Conservation (phyloP, 441 rosid genomes). For the Erodium texanum region DNA sequence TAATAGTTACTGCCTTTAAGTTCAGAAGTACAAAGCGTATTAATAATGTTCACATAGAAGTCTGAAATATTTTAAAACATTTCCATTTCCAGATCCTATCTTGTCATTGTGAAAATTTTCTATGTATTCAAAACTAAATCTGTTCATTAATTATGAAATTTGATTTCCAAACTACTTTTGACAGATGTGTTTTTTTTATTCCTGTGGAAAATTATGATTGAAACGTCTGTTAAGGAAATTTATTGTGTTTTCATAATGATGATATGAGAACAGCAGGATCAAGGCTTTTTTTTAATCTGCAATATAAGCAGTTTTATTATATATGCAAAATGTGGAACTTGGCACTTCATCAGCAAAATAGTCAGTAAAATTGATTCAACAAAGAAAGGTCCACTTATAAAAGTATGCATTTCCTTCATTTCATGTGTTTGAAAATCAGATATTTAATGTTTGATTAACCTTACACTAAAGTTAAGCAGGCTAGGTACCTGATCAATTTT, state of each 20-base stretch:
- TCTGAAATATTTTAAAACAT: neutral
- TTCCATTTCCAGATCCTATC: neutral
- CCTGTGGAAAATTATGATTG: neutral
- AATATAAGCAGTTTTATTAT: neutral
- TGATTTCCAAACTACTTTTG: neutral
- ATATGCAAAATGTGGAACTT: neutral
- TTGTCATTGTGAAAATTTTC: neutral
- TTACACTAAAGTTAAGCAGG: neutral
- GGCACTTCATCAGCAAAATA: neutral
- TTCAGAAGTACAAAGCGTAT: neutral
- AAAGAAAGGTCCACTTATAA: neutral
- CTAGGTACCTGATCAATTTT: conserved; percentile 74
- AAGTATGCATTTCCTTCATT: neutral
- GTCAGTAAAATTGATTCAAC: neutral
- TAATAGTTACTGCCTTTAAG: neutral
- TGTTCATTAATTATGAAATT: neutral
- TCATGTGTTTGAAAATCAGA: neutral
- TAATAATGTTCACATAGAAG: neutral
- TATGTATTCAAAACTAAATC: neutral
- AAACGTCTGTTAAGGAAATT: neutral
- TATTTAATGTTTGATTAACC: neutral
- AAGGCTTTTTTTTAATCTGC: neutral
- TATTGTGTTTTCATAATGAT: neutral
- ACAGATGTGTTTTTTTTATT: neutral
- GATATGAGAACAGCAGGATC: neutral